phyloP scores from a whole-genome alignment of 441 rosid genomes.

The Dalechampia spathulata region DNA sequence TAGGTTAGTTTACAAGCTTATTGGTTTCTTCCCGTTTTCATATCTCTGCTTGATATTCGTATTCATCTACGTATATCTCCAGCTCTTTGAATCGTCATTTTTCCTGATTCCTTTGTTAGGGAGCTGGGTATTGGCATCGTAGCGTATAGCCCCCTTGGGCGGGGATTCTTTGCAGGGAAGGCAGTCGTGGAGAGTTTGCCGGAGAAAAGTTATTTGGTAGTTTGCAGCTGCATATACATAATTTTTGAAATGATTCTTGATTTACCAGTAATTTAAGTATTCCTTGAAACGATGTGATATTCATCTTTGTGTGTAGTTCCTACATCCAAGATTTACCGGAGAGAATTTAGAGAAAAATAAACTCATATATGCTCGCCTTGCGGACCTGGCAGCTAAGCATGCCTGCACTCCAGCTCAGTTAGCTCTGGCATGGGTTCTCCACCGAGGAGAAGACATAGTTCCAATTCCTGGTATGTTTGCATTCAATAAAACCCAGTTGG shows the following conservation, averaged over 20 bases:
- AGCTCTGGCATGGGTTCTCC: slow-evolving; percentile 48
- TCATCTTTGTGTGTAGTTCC: neutral
- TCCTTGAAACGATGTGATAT: no score
- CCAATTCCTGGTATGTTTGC: slow-evolving; percentile 41
- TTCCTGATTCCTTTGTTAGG: no score
- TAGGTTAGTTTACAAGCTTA: slow-evolving; percentile 20
- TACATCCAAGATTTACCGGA: slow-evolving; percentile 36
- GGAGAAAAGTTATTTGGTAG: slow-evolving; percentile 28
- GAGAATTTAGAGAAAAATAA: slow-evolving; percentile 46
- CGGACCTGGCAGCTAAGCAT: slow-evolving; percentile 28
- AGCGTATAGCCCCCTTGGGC: slow-evolving; percentile 48
- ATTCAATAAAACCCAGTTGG: neutral
- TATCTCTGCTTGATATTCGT: no score
- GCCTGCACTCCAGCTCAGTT: slow-evolving; percentile 40
- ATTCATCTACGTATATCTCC: no score
- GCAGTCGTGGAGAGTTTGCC: slow-evolving; percentile 35
- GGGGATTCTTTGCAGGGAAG: slow-evolving; percentile 47
- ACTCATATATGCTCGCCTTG: slow-evolving; percentile 19
- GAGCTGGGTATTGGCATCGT: slow-evolving; percentile 46
- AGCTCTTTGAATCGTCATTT: no score
- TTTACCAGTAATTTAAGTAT: neutral
- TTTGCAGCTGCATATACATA: neutral
- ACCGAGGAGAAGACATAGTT: slow-evolving; percentile 45
- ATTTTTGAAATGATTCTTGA: neutral
- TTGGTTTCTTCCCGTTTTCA: no score